Base-by-base conservation (phyloP, 2,329 filamentous ascomycete species). In the Aureobasidium sp. region DNA sequence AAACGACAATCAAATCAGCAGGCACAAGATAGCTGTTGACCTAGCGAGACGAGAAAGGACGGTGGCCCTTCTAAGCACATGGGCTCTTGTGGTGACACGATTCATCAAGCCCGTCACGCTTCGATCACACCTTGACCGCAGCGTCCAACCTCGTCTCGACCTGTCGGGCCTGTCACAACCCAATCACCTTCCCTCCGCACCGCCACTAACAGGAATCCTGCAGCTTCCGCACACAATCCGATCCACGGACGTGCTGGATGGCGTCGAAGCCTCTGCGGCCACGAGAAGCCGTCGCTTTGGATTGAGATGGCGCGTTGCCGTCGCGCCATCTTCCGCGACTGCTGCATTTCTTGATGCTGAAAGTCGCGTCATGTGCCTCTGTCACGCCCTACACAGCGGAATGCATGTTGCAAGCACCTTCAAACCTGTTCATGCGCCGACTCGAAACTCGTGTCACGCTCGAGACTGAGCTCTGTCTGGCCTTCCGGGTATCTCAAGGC, bases 91-190 rank as follows among this genome's bases (percentile, higher is more conserved):
- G 57, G 57, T 60, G 35, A 50, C 56, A 59, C 56, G 56, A 59
- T 59, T 59, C 56, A 49, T 49, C 56, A 44, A 39, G 33, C 42
- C 54, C 54, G 22, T 60, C 57, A 60, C 45, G 57, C 57, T 31
- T 50, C 40, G 57, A 60, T 60, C 57, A 60, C 57, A 60, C 57
- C 57, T 50, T 50, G 57, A 60, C 40, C 54, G 54, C 57, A 50
- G 45, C 44, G 45, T 37, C 45, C 44, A 49, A 49, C 57, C 57
- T 60, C 57, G 57, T 49, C 45, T 59, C 44, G 56, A 59, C 56
- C 45, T 45, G 37, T 40, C 37, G 35, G 42, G 42, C 29, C 35
- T 40, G 7, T 12, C 44, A 33, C 24, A 31, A 60, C 12, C 57
- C 57, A 50, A 60, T 60, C 57, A 60, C 15, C 17, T 50, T 17